phyloP scores from a whole-genome alignment of 2,329 filamentous ascomycete species.

The Colletotrichum australisinense region DNA sequence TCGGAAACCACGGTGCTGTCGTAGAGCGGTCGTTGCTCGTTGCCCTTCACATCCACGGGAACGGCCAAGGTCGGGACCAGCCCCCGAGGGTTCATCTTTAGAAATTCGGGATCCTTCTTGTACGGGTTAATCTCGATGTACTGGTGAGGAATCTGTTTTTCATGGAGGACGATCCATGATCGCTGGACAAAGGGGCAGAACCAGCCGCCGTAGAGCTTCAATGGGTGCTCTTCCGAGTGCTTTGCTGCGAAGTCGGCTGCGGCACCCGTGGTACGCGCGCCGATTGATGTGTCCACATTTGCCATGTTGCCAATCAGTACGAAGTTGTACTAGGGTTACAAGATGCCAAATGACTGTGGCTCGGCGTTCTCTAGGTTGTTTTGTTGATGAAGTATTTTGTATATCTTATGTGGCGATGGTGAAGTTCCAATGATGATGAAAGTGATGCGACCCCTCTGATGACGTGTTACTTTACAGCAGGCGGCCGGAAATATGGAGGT shows the following conservation, averaged over 20 bases:
- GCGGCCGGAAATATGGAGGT: not conserved
- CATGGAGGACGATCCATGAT: conserved; percentile 77
- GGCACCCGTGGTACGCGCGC: conserved; percentile 58
- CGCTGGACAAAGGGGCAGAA: conserved; percentile 80
- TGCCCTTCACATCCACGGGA: conserved; percentile 45
- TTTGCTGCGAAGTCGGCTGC: conserved; percentile 59
- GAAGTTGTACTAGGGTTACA: not conserved
- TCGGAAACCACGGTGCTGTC: conserved; percentile 80
- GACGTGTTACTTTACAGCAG: conserved; percentile 19
- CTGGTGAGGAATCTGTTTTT: conserved; percentile 80
- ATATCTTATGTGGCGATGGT: not conserved
- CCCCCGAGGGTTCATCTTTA: conserved; percentile 79
- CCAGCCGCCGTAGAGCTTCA: conserved; percentile 80
- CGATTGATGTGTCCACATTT: conserved; percentile 60
- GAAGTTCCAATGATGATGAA: not conserved
- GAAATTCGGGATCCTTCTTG: conserved; percentile 74
- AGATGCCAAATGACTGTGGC: too few relatives aligned
- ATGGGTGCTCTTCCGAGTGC: conserved; percentile 58
- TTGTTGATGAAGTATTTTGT: not conserved
- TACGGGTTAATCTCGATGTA: conserved; percentile 85
- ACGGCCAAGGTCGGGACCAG: conserved; percentile 78
- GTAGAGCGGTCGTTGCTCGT: conserved; percentile 69
- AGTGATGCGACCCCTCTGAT: conserved; percentile 15
- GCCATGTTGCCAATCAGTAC: conserved; percentile 47
- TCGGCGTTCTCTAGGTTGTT: too few relatives aligned